Percentiles rank a stretch among this genome's conserved stretches.
Evolutionary conservation across 2,329 filamentous ascomycete species (phyloP).

Genomic region (Metarhizium sp.): DNA sequence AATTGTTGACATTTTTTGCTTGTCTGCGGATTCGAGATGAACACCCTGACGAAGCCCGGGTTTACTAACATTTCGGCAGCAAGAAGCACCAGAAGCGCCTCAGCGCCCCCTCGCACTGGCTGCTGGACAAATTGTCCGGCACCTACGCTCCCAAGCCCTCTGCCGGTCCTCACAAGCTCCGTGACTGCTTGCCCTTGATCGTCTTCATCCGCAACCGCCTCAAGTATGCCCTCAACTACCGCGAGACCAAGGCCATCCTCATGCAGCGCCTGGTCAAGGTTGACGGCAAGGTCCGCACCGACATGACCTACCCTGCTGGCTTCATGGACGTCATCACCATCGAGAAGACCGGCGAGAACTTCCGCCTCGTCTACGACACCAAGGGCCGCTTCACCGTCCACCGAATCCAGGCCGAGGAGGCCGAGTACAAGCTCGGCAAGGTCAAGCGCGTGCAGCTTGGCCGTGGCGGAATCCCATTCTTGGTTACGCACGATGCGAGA

Average conservation of each 20-base stretch:
- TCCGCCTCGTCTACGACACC: slow-evolving; percentile 99
- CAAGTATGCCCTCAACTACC: slow-evolving; percentile 99
- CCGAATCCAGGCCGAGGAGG: slow-evolving; percentile 98
- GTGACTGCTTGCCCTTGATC: slow-evolving; percentile 97
- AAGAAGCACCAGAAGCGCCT: slow-evolving; percentile 99
- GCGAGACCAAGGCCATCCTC: slow-evolving; percentile 94
- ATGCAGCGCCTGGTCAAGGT: slow-evolving; percentile 99
- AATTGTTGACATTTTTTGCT: neutral
- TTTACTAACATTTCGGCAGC: slow-evolving; percentile 35
- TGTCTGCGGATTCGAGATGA: neutral
- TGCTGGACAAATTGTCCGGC: slow-evolving; percentile 98
- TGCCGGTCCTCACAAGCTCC: slow-evolving; percentile 95
- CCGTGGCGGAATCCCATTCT: slow-evolving; percentile 99
- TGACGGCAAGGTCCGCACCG: slow-evolving; percentile 98
- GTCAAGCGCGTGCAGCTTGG: slow-evolving; percentile 99
- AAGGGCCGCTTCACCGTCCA: slow-evolving; percentile 99
- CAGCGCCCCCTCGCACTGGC: slow-evolving; percentile 98
- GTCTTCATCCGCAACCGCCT: slow-evolving; percentile 95
- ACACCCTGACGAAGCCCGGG: neutral
- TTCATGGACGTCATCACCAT: slow-evolving; percentile 99
- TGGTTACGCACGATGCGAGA: slow-evolving; percentile 99
- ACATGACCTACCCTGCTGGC: slow-evolving; percentile 91
- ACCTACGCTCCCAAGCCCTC: slow-evolving; percentile 64
- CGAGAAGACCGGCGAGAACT: slow-evolving; percentile 99
- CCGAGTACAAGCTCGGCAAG: slow-evolving; percentile 99